Base-by-base conservation (phyloP, 805 yeast genomes). In the Saccharomyces kudriavzevii region DNA sequence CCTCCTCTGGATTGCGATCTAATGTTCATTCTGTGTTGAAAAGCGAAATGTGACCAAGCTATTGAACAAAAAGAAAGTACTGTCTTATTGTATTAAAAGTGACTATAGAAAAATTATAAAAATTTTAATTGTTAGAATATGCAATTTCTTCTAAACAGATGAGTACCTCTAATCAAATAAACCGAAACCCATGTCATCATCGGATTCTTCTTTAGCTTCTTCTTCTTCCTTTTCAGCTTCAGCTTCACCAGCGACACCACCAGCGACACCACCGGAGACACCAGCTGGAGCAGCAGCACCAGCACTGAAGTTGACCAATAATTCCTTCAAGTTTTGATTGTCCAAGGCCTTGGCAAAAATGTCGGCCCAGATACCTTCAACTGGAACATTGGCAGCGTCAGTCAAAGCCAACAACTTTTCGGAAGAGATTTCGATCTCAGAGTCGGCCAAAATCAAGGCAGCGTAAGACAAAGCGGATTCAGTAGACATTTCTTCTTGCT, bases 401-500 rank as follows among this genome's bases (percentile, higher is more conserved):
- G 87, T 78, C 75, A 87, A 76, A 70, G 88, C 78, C 70, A 79
- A 70, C 72, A 87, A 81, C 81, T 86, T 86, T 73, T 84, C 91
- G 67, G 90, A 65, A 59, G 96, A 82, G 84, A 94, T 83, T 77
- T 91, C 97, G 72, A 89, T 79, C 72, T 89, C 97, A 71, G 97
- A 89, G 74, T 92, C 99, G 66, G 97, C 96, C 77, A 92, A 83
- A 80, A 92, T 90, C 77, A 92, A 85, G 73, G 98, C 96, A 76
- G 99, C 98, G 87, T 89, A 90, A 69, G 97, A 87, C 74, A 89
- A 89, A 74, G 92, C 84, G 72, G 96, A 83, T 83, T 90, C 96
- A 59, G 74, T 66, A 76, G 96, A 87, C 62, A 56, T 62, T 60
- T 58, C 51, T 56, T 54, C 17, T 54, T 35, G 30, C 20, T 45